Evolutionary conservation across 1,139 yeast species (phyloP), one percentile per base, ranked within the genome.

Genomic region (Cylindricascospora bacillispora): DNA sequence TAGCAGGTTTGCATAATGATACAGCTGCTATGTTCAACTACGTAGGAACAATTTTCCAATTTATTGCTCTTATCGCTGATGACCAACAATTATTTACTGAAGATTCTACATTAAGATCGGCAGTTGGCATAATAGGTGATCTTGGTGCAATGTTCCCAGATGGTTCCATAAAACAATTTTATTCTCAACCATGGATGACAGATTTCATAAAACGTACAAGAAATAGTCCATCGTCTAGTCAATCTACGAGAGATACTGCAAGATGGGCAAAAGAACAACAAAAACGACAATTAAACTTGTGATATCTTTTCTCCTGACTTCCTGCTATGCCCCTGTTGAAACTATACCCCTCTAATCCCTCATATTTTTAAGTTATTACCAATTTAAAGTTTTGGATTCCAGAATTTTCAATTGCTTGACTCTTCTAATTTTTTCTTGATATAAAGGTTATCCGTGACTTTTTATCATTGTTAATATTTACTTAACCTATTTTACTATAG

Each of bases 221-320:
- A 53, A 51, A 70, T 28, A 77, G 74, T 51, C 65, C 67, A 36
- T 46, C 62, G 22, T 81, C 76, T 49, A 64, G 73, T 27, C 69
- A 68, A 39, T 62, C 67, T 34, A 83, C 95, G 7, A 73, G 71
- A 52, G 92, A 80, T 48, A 82, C 94, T 16, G 95, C 95, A 11
- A 73, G 86, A 59, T 89, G 97, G 95, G 95, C 97, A 9, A 72
- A 93, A 45, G 94, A 81, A 46, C 94, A 59, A 39, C 63, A 60
- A 38, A 58, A 56, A 33, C 47, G 41, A 29, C 64, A 60, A 42
- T 25, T 50, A 15, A 37, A 45, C 3, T 33, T 54, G 33, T 49
- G 36, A 37, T 32, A 13, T 17, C 27, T 25, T 25, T 17, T 17
- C 13, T 25, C 27, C 15, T 25, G n/a, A 25, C 13, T 25, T 15